Conservation (phyloP, 345 rosid genomes). For the Eucalyptus marginata region DNA sequence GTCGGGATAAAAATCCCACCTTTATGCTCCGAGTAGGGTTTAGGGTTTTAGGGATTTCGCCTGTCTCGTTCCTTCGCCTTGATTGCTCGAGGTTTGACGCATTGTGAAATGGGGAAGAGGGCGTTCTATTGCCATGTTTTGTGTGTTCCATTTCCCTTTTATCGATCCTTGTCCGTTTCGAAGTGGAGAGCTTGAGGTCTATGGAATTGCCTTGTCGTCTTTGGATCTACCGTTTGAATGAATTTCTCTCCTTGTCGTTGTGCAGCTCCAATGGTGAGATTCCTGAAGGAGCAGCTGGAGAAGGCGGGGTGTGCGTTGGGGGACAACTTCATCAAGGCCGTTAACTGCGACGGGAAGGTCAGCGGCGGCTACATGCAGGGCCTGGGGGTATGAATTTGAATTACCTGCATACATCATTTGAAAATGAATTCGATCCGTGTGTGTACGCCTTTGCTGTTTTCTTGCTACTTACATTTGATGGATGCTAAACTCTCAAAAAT, state of each 20-base stretch:
- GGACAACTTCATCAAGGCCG: constrained; percentile 68
- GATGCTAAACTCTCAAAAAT: neutral
- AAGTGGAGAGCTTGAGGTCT: neutral
- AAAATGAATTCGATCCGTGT: neutral
- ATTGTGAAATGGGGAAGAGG: neutral
- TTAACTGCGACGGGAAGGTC: constrained; percentile 35
- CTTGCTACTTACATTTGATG: neutral
- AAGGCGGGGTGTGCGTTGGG: constrained; percentile 71
- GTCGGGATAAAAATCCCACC: neutral
- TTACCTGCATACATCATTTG: neutral
- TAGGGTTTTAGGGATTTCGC: constrained; percentile 2
- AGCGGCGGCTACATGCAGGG: constrained; percentile 62
- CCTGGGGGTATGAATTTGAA: constrained; percentile 34
- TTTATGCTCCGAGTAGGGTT: neutral
- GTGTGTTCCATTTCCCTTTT: neutral
- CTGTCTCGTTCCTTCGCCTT: neutral
- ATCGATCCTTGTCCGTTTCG: neutral
- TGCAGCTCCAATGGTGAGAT: constrained; percentile 74
- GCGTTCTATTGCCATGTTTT: neutral
- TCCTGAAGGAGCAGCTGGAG: constrained; percentile 79
- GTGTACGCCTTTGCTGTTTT: neutral
- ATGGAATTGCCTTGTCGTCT: neutral
- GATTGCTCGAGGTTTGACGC: neutral
- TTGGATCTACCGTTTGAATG: neutral
- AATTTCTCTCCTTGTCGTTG: neutral